phyloP scores from a whole-genome alignment of 352 stramenopile species.

The Pythium utonaiense region DNA sequence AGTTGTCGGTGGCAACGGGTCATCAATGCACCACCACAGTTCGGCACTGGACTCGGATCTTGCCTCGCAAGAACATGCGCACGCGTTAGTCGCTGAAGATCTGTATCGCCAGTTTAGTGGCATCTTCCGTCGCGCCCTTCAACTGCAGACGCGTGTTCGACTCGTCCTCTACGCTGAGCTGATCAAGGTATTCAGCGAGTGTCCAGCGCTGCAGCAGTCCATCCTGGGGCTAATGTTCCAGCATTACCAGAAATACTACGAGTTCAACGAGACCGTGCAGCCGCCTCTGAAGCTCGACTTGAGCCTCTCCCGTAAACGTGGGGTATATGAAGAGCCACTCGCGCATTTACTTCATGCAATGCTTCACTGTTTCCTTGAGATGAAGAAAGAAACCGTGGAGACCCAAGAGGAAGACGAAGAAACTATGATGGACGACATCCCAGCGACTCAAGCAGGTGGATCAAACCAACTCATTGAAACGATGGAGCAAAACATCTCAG shows the following conservation, averaged over 20 bases:
- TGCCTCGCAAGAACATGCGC: slow-evolving; percentile 37
- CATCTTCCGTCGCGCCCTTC: slow-evolving; percentile 44
- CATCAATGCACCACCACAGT: slow-evolving; percentile 1
- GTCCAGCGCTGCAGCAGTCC: slow-evolving; percentile 32
- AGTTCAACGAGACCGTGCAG: slow-evolving; percentile 39
- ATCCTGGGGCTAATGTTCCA: slow-evolving; percentile 49
- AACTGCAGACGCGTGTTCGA: slow-evolving; percentile 45
- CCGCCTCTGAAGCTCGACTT: slow-evolving; percentile 49
- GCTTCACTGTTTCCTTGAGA: slow-evolving; percentile 29
- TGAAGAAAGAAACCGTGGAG: slow-evolving; percentile 15
- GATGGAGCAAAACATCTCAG: slow-evolving; percentile 25
- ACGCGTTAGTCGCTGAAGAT: slow-evolving; percentile 41
- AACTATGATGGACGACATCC: slow-evolving; percentile 36
- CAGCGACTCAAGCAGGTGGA: slow-evolving; percentile 32
- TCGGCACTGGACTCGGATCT: slow-evolving; percentile 19
- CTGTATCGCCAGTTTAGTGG: slow-evolving; percentile 57
- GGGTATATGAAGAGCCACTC: slow-evolving; percentile 42
- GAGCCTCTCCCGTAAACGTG: slow-evolving; percentile 26
- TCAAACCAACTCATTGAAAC: slow-evolving; percentile 20
- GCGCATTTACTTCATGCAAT: slow-evolving; percentile 38
- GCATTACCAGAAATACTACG: slow-evolving; percentile 43
- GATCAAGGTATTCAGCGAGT: slow-evolving; percentile 38
- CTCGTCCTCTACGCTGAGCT: slow-evolving; percentile 46
- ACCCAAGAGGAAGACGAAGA: slow-evolving; percentile 22
- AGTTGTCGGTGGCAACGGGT: neutral